These are phyloP conservation scores for Malassezia equina DNA, from an alignment of 1,284 basidiomycete genomes.

Conservation along the genomic window DNA sequence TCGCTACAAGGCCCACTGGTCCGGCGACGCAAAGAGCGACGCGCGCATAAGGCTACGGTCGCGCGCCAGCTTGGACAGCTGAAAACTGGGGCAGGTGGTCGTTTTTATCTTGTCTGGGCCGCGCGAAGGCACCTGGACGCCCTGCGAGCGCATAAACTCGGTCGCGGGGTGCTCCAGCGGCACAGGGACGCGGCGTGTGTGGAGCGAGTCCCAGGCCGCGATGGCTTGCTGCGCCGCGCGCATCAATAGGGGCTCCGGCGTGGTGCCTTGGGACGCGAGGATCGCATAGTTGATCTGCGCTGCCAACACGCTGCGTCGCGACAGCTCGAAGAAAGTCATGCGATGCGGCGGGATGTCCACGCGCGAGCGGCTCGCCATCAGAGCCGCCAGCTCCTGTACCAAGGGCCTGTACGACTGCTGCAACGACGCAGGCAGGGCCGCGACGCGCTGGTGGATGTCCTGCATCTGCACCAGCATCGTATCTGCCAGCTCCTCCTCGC, in stretches of 20 bases:
- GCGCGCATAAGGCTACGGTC: background rate
- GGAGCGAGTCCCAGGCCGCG: background rate
- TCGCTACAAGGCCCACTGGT: background rate
- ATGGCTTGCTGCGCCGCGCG: conserved; percentile 1
- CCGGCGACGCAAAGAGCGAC: background rate
- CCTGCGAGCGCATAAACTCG: background rate
- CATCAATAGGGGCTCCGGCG: conserved; percentile 50
- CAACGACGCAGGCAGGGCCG: conserved; percentile 28
- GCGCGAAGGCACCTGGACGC: background rate
- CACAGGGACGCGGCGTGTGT: background rate
- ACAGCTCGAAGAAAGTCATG: conserved; percentile 61
- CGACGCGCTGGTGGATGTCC: conserved; percentile 27
- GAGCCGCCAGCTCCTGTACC: conserved; percentile 60
- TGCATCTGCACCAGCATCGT: conserved; percentile 32
- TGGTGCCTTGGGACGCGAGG: conserved; percentile 50
- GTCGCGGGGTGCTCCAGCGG: conserved; percentile 2
- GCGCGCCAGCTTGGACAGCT: background rate
- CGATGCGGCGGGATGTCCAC: conserved; percentile 60
- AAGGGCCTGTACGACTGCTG: conserved; percentile 58
- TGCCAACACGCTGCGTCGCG: conserved; percentile 65
- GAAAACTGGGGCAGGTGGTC: background rate
- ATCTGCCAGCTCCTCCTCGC: conserved; percentile 22
- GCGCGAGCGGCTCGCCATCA: conserved; percentile 59
- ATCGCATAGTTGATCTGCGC: conserved; percentile 78
- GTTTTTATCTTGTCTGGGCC: background rate